phyloP scores from a whole-genome alignment of 2,329 filamentous ascomycete species.

The Fusarium virguliforme region DNA sequence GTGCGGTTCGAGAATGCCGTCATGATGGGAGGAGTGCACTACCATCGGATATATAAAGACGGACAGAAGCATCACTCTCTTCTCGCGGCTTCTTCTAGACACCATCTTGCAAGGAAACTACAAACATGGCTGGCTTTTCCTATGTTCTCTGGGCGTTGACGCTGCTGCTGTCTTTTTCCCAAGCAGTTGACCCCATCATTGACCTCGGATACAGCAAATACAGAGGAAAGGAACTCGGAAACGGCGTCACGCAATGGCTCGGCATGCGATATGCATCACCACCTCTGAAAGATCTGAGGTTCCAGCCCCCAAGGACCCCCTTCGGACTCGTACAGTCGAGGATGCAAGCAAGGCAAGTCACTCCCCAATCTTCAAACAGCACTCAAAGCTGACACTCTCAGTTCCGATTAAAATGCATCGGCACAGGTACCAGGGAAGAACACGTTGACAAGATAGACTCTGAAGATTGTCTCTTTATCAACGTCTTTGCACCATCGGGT shows the following conservation, averaged over 20 bases:
- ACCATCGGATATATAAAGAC: background rate
- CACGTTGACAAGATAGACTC: conserved; percentile 53
- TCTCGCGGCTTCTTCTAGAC: background rate
- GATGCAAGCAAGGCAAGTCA: conserved; percentile 68
- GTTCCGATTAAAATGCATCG: conserved; percentile 53
- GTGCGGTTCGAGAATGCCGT: background rate
- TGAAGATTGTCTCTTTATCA: conserved; percentile 81
- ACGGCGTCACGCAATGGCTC: conserved; percentile 79
- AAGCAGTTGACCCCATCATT: conserved; percentile 57
- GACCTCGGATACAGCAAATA: conserved; percentile 79
- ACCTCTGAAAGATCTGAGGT: conserved; percentile 76
- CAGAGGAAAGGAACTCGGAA: conserved; percentile 67
- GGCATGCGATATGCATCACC: conserved; percentile 83
- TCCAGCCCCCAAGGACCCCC: conserved; percentile 78
- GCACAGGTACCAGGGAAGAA: conserved; percentile 43
- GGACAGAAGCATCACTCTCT: background rate
- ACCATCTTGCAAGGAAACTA: background rate
- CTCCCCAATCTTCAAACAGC: fast-evolving
- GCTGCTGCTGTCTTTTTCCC: conserved; percentile 24
- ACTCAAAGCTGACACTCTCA: conserved; percentile 27
- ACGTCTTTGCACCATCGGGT: conserved; percentile 73
- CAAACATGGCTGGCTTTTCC: conserved; percentile 17
- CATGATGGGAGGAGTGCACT: background rate
- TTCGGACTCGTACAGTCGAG: conserved; percentile 61
- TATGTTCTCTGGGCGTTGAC: conserved; percentile 14